A percentile compares a stretch with the other conserved stretches of the same genome.
Evolutionary conservation across 1,139 yeast genomes (phyloP).

Genomic region (Scheffersomyces segobiensis): DNA sequence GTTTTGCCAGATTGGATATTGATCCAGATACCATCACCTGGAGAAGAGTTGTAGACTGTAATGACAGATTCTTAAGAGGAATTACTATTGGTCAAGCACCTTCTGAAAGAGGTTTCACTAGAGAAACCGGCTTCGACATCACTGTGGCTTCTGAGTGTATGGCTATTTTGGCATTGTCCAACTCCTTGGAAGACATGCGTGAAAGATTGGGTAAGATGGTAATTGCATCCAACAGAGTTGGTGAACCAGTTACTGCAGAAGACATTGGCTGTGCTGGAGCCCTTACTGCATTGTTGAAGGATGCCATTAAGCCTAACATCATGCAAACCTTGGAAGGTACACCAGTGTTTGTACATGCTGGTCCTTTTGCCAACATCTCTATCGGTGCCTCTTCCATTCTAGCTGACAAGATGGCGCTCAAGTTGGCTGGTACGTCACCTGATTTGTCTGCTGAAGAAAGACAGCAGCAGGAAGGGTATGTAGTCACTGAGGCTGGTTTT

Average conservation of each 20-base stretch:
- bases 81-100: slow-evolving; percentile 92
- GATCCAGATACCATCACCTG: slow-evolving; percentile 94
- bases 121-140: slow-evolving; percentile 94
- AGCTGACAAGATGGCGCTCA: slow-evolving; percentile 94
- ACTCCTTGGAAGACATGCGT: slow-evolving; percentile 82
- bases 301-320: slow-evolving; percentile 94
- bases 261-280: slow-evolving; percentile 99
- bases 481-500: slow-evolving; percentile 96
- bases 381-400: slow-evolving; percentile 95
- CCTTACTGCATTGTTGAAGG: slow-evolving; percentile 90
- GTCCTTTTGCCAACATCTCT: slow-evolving; percentile 97
- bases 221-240: slow-evolving; percentile 77
- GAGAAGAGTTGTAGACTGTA: slow-evolving; percentile 96
- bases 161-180: slow-evolving; percentile 94
- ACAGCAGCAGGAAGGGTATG: slow-evolving; percentile 76
- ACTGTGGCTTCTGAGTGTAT: slow-evolving; percentile 97
- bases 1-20: slow-evolving; percentile 84
- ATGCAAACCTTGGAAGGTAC: slow-evolving; percentile 99
- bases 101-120: slow-evolving; percentile 87
- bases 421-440: slow-evolving; percentile 75
- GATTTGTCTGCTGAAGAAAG: slow-evolving; percentile 51
- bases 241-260: slow-evolving; percentile 92
- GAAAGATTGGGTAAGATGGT: slow-evolving; percentile 90
- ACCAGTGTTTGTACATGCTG: slow-evolving; percentile 97
- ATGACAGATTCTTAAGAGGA: slow-evolving; percentile 90